Evolutionary conservation across 352 stramenopile genomes (phyloP).

Genomic region (Phytophthora chlamydospora): DNA sequence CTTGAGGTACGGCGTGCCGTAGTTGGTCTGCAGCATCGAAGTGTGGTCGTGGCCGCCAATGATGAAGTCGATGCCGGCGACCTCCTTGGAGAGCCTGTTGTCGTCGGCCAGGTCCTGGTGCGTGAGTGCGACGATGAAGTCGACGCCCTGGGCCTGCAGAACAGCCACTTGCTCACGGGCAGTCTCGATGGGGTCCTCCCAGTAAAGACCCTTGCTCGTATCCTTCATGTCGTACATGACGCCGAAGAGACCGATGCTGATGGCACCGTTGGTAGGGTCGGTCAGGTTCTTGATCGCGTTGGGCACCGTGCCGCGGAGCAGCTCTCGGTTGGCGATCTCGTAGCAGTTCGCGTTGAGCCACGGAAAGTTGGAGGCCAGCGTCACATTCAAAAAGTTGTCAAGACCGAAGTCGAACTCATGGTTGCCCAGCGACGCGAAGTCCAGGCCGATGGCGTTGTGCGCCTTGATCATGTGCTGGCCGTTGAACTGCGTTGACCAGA

Average conservation of each 20-base stretch:
- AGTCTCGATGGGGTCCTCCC: conserved; percentile 66
- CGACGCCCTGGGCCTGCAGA: conserved; percentile 49
- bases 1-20: conserved; percentile 76
- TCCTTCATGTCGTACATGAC: conserved; percentile 85
- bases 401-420: conserved; percentile 86
- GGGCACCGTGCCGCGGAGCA: conserved; percentile 61
- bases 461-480: conserved; percentile 82
- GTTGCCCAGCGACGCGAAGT: conserved; percentile 80
- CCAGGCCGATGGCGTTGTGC: conserved; percentile 75
- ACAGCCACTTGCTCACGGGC: conserved; percentile 56
- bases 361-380: conserved; percentile 55
- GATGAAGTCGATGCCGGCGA: conserved; percentile 70
- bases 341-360: conserved; percentile 84
- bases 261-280: conserved; percentile 41
- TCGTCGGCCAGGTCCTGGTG: conserved; percentile 75
- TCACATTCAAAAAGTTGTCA: conserved; percentile 78
- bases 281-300: conserved; percentile 59
- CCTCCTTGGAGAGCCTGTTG: conserved; percentile 73
- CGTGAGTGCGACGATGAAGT: conserved; percentile 79
- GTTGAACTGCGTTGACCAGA: conserved; percentile 83
- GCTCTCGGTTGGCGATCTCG: conserved; percentile 44
- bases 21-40: conserved; percentile 79
- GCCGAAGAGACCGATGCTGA: conserved; percentile 73
- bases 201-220: conserved; percentile 65
- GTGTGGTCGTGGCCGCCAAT: conserved; percentile 76